These are phyloP conservation scores for Aspergillus aculeatus DNA, from an alignment of 2,329 filamentous ascomycete genomes.

Conservation along the genomic window DNA sequence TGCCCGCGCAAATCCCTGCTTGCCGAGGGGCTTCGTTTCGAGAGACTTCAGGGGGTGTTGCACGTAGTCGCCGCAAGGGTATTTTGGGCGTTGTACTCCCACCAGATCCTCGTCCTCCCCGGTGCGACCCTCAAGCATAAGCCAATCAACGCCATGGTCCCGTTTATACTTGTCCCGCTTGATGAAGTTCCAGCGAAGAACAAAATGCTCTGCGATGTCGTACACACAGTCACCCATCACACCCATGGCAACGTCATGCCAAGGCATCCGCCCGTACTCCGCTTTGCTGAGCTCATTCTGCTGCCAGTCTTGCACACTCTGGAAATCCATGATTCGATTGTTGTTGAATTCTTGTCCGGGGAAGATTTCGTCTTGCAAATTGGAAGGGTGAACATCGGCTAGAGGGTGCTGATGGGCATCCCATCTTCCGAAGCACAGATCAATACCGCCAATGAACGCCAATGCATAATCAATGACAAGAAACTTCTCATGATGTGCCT, in stretches of 20 bases:
- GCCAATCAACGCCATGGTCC: conserved; percentile 78
- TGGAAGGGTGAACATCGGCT: conserved; percentile 82
- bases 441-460: conserved; percentile 91
- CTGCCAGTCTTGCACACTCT: conserved; percentile 88
- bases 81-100: conserved; percentile 82
- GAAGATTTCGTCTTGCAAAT: conserved; percentile 79
- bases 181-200: conserved; percentile 92
- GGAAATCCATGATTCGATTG: conserved; percentile 92
- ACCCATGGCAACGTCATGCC: conserved; percentile 95
- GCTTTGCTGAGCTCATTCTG: conserved; percentile 88
- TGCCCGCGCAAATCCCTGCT: conserved; percentile 72
- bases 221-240: conserved; percentile 86
- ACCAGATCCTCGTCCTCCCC: conserved; percentile 80
- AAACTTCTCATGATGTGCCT: conserved; percentile 95
- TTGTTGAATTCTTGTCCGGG: conserved; percentile 98
- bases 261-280: conserved; percentile 93
- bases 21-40: conserved; percentile 60
- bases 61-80: conserved; percentile 84
- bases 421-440: conserved; percentile 95
- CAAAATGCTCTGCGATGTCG: conserved; percentile 94
- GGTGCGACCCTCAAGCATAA: conserved; percentile 72
- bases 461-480: conserved; percentile 88
- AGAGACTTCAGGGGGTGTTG: conserved; percentile 74
- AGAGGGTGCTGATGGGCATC: conserved; percentile 82
- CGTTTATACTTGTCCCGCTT: conserved; percentile 98